Conservation (phyloP, 768 basidiomycete species). For the Amanita phalloides region DNA sequence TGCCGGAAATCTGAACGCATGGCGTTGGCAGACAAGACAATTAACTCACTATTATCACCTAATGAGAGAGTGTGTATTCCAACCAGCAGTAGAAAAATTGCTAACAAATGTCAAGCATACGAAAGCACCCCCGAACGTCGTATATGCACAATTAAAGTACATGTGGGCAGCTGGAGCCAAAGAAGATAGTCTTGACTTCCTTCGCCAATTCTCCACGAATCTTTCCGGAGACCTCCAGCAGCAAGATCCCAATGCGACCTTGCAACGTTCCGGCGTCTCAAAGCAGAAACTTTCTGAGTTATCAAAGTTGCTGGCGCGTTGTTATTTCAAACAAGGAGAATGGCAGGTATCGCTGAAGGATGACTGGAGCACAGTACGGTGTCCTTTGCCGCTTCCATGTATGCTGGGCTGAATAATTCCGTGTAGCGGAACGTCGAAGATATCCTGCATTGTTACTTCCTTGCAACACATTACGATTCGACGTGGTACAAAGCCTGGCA, state of each 20-base stretch:
- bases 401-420: not conserved
- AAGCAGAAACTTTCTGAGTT: slow-evolving; percentile 56
- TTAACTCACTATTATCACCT: slow-evolving; percentile 80
- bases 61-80: slow-evolving; percentile 36
- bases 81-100: not conserved
- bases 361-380: slow-evolving; percentile 70
- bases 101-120: slow-evolving; percentile 35
- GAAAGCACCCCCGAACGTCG: slow-evolving; percentile 89
- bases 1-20: slow-evolving; percentile 94
- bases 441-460: slow-evolving; percentile 74
- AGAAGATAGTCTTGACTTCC: slow-evolving; percentile 70
- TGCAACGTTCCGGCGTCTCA: slow-evolving; percentile 39
- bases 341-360: slow-evolving; percentile 83
- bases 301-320: slow-evolving; percentile 84
- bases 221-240: slow-evolving; percentile 66
- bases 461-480: slow-evolving; percentile 86
- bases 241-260: slow-evolving; percentile 35
- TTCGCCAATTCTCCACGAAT: slow-evolving; percentile 73
- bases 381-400: not conserved
- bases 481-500: slow-evolving; percentile 99
- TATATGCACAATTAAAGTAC: slow-evolving; percentile 92
- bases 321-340: slow-evolving; percentile 92
- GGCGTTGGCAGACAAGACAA: slow-evolving; percentile 92
- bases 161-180: slow-evolving; percentile 85
- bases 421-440: slow-evolving; percentile 65